These are phyloP conservation scores for Monilinia vaccinii-corymbosi DNA, from an alignment of 2,329 filamentous ascomycete species.

Conservation along the genomic window DNA sequence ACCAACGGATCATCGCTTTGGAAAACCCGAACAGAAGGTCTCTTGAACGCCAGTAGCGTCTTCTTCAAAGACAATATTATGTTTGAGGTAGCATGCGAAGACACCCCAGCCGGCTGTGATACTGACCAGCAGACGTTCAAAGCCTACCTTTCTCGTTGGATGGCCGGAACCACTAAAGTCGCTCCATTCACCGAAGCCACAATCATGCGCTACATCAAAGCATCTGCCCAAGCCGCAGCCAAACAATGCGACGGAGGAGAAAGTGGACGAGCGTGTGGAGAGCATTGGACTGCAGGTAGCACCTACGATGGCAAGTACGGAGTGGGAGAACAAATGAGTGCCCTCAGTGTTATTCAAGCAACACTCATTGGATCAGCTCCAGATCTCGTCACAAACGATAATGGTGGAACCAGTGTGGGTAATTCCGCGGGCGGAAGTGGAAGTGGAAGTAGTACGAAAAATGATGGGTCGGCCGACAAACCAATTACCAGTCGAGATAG, in stretches of 20 bases:
- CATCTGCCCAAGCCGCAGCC: slow-evolving; percentile 50
- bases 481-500: slow-evolving; percentile 44
- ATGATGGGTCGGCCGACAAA: not conserved
- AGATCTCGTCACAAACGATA: slow-evolving; percentile 37
- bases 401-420: slow-evolving; percentile 47
- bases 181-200: slow-evolving; percentile 47
- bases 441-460: not conserved
- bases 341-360: slow-evolving; percentile 53
- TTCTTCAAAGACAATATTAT: slow-evolving; percentile 53
- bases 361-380: slow-evolving; percentile 42
- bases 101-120: slow-evolving; percentile 45
- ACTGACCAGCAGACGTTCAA: slow-evolving; percentile 55
- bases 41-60: slow-evolving; percentile 43
- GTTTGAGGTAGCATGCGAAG: slow-evolving; percentile 55
- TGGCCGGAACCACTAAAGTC: slow-evolving; percentile 54
- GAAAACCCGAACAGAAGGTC: slow-evolving; percentile 46
- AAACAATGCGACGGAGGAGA: slow-evolving; percentile 35
- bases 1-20: slow-evolving; percentile 34
- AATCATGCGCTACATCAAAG: slow-evolving; percentile 44
- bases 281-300: slow-evolving; percentile 46
- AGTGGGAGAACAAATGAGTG: slow-evolving; percentile 63
- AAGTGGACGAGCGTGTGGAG: slow-evolving; percentile 49
- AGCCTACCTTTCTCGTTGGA: slow-evolving; percentile 51
- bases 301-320: slow-evolving; percentile 51
- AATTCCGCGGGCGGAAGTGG: slow-evolving; percentile 24